phyloP scores from a whole-genome alignment of 2,329 filamentous ascomycete genomes.

The Bipolaris gigantea region DNA sequence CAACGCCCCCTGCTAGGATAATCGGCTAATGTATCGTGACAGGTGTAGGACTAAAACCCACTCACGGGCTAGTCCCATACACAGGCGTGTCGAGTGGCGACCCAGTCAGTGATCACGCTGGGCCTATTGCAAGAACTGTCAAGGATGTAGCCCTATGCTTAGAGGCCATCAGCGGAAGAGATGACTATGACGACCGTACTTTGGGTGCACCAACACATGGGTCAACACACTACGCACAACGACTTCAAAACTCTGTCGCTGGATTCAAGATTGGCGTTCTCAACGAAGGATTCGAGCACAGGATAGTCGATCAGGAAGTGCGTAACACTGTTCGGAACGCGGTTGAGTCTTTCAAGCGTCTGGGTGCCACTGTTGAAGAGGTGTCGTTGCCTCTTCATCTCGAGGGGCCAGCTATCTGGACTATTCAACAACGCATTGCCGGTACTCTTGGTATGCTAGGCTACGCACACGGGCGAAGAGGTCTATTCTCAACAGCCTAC shows the following conservation, averaged over 20 bases:
- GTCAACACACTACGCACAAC: constrained; percentile 21
- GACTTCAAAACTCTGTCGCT: constrained; percentile 17
- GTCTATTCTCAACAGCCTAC: constrained; percentile 26
- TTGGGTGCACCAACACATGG: constrained; percentile 31
- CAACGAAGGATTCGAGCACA: constrained; percentile 30
- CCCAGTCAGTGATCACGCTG: constrained; percentile 51
- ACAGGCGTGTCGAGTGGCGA: constrained; percentile 48
- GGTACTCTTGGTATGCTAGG: constrained; percentile 48
- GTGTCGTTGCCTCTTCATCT: constrained; percentile 38
- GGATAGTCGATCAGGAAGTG: constrained; percentile 45
- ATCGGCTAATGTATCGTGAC: neutral
- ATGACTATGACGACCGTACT: constrained; percentile 38
- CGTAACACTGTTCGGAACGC: constrained; percentile 48
- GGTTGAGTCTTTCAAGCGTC: constrained; percentile 41
- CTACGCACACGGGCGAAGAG: constrained; percentile 25
- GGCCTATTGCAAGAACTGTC: constrained; percentile 35
- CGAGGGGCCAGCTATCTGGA: constrained; percentile 44
- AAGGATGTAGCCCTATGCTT: constrained; percentile 29
- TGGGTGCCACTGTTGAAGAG: constrained; percentile 53
- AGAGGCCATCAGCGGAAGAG: constrained; percentile 36
- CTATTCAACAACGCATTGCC: constrained; percentile 47
- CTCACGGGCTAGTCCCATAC: constrained; percentile 55
- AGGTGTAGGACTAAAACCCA: constrained; percentile 49
- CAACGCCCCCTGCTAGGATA: neutral
- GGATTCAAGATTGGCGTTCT: constrained; percentile 35